These are phyloP conservation scores for Fonsecaea erecta DNA, from an alignment of 2,329 filamentous ascomycete species.

Conservation along the genomic window DNA sequence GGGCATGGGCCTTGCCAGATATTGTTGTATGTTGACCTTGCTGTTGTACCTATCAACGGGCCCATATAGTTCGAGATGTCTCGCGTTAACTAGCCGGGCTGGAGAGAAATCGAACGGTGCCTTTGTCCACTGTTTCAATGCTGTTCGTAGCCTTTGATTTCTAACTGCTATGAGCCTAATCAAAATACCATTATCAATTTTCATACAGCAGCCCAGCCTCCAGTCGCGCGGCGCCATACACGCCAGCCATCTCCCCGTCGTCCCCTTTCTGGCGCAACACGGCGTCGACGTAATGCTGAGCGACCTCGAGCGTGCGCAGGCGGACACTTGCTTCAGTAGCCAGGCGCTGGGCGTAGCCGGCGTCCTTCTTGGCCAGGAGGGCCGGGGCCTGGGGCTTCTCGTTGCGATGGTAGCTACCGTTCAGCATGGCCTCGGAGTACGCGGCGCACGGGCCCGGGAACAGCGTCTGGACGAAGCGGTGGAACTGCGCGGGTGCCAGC, in stretches of 20 bases:
- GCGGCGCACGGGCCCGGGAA: conserved; percentile 75
- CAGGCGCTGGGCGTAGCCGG: conserved; percentile 70
- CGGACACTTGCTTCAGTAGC: conserved; percentile 65
- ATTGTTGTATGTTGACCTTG: no score
- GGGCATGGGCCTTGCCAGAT: no score
- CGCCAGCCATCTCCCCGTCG: conserved; percentile 73
- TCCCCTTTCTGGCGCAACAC: conserved; percentile 61
- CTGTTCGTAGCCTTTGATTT: no score
- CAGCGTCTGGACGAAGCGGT: conserved; percentile 71
- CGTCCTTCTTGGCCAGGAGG: conserved; percentile 81
- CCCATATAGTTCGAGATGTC: no score
- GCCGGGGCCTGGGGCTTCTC: conserved; percentile 78
- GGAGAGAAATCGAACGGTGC: no score
- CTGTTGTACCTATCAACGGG: no score
- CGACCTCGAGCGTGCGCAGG: conserved; percentile 68
- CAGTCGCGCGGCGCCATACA: conserved; percentile 79
- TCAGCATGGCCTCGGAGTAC: conserved; percentile 74
- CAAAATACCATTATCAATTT: conserved; percentile 52
- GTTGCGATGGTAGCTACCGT: conserved; percentile 74
- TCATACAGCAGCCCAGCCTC: conserved; percentile 76
- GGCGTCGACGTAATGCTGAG: conserved; percentile 67
- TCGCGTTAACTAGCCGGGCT: no score
- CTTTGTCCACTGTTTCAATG: no score
- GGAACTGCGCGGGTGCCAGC: conserved; percentile 70
- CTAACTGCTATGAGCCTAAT: no score